phyloP scores from a whole-genome alignment of 176 grass and related monocot genomes.

The Metroxylon sagu region DNA sequence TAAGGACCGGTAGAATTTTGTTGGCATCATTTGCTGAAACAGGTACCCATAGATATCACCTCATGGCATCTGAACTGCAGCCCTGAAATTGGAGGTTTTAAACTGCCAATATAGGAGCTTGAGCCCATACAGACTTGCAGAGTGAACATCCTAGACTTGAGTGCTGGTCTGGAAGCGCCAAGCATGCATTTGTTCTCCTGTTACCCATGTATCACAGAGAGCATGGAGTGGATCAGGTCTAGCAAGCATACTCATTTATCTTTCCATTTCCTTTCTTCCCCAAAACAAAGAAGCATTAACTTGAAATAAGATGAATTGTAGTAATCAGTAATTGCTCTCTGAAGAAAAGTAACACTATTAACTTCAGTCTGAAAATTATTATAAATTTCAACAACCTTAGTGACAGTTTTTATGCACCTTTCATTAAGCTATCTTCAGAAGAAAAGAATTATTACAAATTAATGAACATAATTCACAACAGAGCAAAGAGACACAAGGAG shows the following conservation, averaged over 20 bases:
- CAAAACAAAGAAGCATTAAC: not conserved
- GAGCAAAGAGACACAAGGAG: too few relatives aligned
- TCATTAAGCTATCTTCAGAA: too few relatives aligned
- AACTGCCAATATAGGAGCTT: slow-evolving; percentile 24
- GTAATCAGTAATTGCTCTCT: too few relatives aligned
- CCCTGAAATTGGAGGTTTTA: slow-evolving; percentile 22
- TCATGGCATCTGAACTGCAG: slow-evolving; percentile 25
- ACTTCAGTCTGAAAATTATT: too few relatives aligned
- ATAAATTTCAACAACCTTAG: too few relatives aligned
- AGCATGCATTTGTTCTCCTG: slow-evolving; percentile 43
- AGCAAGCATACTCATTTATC: not conserved
- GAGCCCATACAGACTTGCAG: slow-evolving; percentile 33
- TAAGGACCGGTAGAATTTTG: not conserved
- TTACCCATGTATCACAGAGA: slow-evolving; percentile 15
- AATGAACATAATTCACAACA: too few relatives aligned
- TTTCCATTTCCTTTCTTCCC: slow-evolving; percentile 8
- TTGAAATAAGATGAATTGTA: too few relatives aligned
- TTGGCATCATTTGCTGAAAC: slow-evolving; percentile 18
- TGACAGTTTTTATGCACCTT: not conserved
- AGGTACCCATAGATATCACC: slow-evolving; percentile 11
- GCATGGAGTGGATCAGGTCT: slow-evolving; percentile 6
- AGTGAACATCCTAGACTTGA: slow-evolving; percentile 24
- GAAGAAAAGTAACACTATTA: not conserved
- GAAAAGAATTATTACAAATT: too few relatives aligned
- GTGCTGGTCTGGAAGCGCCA: slow-evolving; percentile 20